phyloP scores from a whole-genome alignment of 257 asterid genomes.

The Solanum pinnatisectum region DNA sequence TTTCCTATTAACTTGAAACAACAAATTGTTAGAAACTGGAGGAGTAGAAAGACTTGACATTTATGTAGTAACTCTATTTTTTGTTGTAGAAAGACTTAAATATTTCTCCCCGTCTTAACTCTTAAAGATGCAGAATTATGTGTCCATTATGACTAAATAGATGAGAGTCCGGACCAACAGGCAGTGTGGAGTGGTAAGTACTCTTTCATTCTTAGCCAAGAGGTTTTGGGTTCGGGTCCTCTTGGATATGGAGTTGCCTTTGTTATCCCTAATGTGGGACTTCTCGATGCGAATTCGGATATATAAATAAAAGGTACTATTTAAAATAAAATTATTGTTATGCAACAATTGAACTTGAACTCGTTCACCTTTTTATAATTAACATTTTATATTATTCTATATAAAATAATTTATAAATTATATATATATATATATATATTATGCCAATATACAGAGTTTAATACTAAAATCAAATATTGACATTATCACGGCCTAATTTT shows the following conservation, averaged over 20 bases:
- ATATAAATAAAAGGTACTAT: too few species aligned
- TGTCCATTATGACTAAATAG: background rate
- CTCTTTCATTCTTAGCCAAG: too few species aligned
- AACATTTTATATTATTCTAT: background rate
- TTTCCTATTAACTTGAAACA: conserved; percentile 25
- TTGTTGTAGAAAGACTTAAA: background rate
- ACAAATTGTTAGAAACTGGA: background rate
- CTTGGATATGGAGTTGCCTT: too few species aligned
- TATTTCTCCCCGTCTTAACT: background rate
- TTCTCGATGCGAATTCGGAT: too few species aligned
- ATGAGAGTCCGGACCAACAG: too few species aligned
- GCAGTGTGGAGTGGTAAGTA: too few species aligned
- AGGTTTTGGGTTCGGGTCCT: too few species aligned
- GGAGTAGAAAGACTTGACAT: background rate
- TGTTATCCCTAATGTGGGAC: too few species aligned
- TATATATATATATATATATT: background rate
- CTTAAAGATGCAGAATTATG: background rate
- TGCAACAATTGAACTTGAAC: background rate
- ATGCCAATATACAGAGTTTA: background rate
- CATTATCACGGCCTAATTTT: background rate
- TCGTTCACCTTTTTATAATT: background rate
- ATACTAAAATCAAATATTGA: background rate
- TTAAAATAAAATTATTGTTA: background rate
- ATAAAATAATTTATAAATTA: background rate
- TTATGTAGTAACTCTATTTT: background rate